Conservation (phyloP, 1,284 basidiomycete species). For the Trichosporon inkin region DNA sequence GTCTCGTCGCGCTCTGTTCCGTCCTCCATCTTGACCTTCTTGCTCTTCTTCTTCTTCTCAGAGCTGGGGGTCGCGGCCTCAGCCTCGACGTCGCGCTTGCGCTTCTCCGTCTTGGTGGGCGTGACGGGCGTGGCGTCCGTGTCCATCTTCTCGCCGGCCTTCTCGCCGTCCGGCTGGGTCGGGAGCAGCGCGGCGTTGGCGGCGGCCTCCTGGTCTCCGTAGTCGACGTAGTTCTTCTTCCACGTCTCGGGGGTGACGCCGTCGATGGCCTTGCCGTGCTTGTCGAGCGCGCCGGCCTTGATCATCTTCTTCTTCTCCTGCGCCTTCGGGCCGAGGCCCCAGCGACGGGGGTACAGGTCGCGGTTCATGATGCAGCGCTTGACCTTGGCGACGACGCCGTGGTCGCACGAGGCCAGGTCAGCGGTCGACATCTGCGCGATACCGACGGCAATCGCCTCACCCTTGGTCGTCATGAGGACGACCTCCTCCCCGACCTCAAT, state of each 20-base stretch:
- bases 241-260: conserved; percentile 86
- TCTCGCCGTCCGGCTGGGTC: conserved; percentile 41
- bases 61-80: conserved; percentile 47
- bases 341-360: conserved; percentile 94
- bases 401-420: conserved; percentile 95
- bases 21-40: conserved; percentile 51
- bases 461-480: conserved; percentile 99
- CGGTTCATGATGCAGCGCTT: conserved; percentile 99
- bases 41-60: conserved; percentile 62
- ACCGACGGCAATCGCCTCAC: conserved; percentile 95
- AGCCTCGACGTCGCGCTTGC: conserved; percentile 52
- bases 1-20: conserved; percentile 52
- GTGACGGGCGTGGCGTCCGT: conserved; percentile 48
- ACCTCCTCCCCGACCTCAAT: conserved; percentile 96
- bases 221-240: conserved; percentile 92
- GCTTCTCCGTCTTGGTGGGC: conserved; percentile 51
- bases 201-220: conserved; percentile 54
- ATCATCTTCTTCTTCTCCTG: conserved; percentile 97
- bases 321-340: conserved; percentile 96
- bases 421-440: conserved; percentile 99
- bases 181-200: conserved; percentile 26
- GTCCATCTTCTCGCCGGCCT: conserved; percentile 21
- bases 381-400: conserved; percentile 98
- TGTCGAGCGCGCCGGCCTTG: conserved; percentile 93
- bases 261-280: conserved; percentile 88